Percentiles rank a stretch among this genome's conserved stretches.
Conservation (phyloP, 177 flowering plant species). For the Vitis hybrid region DNA sequence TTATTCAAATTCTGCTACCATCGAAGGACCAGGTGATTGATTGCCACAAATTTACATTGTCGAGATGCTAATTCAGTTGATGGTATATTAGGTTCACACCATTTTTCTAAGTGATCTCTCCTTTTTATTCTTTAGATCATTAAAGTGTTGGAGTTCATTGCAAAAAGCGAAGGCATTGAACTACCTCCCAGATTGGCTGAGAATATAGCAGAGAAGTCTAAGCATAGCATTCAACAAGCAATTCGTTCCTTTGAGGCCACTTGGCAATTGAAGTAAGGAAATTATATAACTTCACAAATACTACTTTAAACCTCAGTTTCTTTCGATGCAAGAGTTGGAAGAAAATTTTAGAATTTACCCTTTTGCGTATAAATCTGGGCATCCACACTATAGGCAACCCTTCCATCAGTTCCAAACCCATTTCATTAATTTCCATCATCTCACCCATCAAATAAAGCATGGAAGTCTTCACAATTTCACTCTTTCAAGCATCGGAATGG, state of each 20-base stretch:
- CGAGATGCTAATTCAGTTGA: too few species aligned
- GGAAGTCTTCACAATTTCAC: too few species aligned
- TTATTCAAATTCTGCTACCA: neutral
- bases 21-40: neutral
- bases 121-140: constrained; percentile 35
- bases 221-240: constrained; percentile 71
- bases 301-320: neutral
- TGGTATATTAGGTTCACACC: neutral
- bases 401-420: too few species aligned
- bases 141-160: constrained; percentile 56
- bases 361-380: too few species aligned
- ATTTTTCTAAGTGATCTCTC: neutral
- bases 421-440: too few species aligned
- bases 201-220: constrained; percentile 48
- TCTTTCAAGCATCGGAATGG: too few species aligned
- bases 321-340: too few species aligned
- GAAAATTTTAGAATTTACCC: too few species aligned
- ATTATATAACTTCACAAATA: neutral
- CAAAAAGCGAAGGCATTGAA: constrained; percentile 45
- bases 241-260: constrained; percentile 75
- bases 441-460: too few species aligned
- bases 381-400: too few species aligned
- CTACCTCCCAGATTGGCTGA: constrained; percentile 45
- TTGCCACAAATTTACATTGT: neutral
- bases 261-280: constrained; percentile 38